phyloP scores from a whole-genome alignment of 768 basidiomycete species.

The Strobilomyces echinocephalus region DNA sequence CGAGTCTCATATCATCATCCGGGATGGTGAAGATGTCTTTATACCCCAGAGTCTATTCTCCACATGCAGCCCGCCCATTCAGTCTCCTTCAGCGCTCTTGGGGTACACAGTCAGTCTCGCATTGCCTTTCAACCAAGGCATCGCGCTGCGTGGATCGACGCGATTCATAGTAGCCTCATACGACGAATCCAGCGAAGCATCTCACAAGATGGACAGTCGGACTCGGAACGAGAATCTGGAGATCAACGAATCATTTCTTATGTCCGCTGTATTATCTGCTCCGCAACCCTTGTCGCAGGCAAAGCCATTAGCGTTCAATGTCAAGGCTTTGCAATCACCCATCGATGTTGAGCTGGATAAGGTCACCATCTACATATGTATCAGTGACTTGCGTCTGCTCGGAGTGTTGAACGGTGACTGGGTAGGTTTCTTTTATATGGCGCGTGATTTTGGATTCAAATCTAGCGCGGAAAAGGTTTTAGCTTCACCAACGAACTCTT shows the following conservation, averaged over 20 bases:
- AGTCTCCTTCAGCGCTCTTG: slow-evolving; percentile 18
- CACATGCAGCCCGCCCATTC: slow-evolving; percentile 14
- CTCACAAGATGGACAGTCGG: slow-evolving; percentile 3
- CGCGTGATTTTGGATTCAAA: not conserved
- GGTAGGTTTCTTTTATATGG: slow-evolving; percentile 40
- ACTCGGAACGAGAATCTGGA: slow-evolving; percentile 46
- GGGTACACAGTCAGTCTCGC: slow-evolving; percentile 53
- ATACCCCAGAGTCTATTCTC: slow-evolving; percentile 20
- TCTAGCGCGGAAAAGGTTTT: slow-evolving; percentile 41
- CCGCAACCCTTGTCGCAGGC: slow-evolving; percentile 9
- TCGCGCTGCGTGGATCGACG: slow-evolving; percentile 44
- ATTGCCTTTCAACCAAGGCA: slow-evolving; percentile 74
- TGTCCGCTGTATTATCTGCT: slow-evolving; percentile 40
- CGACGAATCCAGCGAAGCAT: slow-evolving; percentile 7
- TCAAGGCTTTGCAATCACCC: slow-evolving; percentile 31
- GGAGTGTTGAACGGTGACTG: slow-evolving; percentile 75
- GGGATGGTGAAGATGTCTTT: slow-evolving; percentile 42
- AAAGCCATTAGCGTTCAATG: slow-evolving; percentile 16
- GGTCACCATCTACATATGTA: slow-evolving; percentile 55
- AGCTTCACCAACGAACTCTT: slow-evolving; percentile 34
- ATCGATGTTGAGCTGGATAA: slow-evolving; percentile 41
- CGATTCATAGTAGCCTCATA: slow-evolving; percentile 46
- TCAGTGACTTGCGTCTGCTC: slow-evolving; percentile 57
- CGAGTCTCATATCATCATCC: slow-evolving; percentile 42
- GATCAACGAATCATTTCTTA: slow-evolving; percentile 71